Conservation (phyloP, 2,329 filamentous ascomycete species). For the Ceratocystis ficicola region DNA sequence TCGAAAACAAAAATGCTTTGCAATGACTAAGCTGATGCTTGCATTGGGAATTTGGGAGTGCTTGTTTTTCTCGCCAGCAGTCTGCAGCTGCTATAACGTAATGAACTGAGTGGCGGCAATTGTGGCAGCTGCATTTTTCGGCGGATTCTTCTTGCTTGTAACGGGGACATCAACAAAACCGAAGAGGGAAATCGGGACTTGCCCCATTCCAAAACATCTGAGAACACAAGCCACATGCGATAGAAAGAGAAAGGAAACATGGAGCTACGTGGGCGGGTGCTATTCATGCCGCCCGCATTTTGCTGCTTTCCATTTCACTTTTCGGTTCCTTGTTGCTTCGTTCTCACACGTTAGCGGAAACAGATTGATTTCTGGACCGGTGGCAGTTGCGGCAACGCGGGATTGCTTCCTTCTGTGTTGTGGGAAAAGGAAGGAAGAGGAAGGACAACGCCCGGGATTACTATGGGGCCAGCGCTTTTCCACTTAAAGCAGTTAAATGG, state of each 20-base stretch:
- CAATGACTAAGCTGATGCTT: not conserved
- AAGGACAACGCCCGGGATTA: conserved; percentile 8
- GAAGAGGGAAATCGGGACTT: not conserved
- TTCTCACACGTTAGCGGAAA: not conserved
- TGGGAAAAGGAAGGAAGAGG: not conserved
- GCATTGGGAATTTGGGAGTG: not conserved
- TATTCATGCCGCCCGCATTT: not conserved
- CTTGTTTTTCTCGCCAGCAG: not conserved
- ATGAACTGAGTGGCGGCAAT: not conserved
- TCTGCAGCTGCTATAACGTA: not conserved
- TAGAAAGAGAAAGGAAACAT: not conserved
- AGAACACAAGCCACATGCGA: not conserved
- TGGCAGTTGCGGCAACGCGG: not conserved
- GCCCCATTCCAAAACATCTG: not conserved
- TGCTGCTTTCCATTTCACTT: not conserved
- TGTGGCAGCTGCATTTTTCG: not conserved
- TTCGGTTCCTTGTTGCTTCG: not conserved
- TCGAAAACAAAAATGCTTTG: not conserved
- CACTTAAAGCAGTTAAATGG: conserved; percentile 16
- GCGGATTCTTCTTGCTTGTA: not conserved
- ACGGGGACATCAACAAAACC: not conserved
- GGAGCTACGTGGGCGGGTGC: not conserved
- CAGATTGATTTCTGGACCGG: not conserved
- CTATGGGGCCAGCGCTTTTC: conserved; percentile 1
- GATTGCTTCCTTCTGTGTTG: not conserved